Percentiles rank a stretch among this genome's conserved stretches.
Conservation (phyloP, 208 protist species). For the Leishmania gerbilli region DNA sequence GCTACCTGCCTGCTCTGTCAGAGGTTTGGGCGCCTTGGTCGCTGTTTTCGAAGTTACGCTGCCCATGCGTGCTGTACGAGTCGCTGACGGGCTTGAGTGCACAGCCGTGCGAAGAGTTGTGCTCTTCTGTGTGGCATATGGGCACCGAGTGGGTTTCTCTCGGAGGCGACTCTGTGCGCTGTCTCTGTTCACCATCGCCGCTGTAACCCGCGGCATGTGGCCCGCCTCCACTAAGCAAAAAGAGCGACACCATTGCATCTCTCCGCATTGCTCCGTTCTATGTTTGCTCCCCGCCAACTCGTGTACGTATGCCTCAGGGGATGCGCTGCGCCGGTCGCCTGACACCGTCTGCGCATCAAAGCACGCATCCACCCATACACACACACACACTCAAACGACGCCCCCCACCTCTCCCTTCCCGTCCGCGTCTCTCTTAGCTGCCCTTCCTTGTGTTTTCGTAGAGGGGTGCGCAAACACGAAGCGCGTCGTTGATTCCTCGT, state of each 20-base stretch:
- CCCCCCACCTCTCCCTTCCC: background rate
- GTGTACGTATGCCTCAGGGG: background rate
- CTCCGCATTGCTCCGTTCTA: background rate
- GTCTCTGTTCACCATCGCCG: background rate
- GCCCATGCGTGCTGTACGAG: background rate
- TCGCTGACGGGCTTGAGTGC: background rate
- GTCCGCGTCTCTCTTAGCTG: background rate
- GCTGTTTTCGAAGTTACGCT: background rate
- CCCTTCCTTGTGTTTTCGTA: background rate
- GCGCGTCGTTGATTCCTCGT: background rate
- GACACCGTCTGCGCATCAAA: background rate
- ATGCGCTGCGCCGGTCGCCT: background rate
- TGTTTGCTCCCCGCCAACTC: background rate
- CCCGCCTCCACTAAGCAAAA: background rate
- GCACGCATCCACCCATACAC: background rate
- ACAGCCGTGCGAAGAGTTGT: background rate
- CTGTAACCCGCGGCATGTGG: background rate
- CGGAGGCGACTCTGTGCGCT: background rate
- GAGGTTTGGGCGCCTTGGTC: background rate
- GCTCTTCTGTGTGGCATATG: background rate
- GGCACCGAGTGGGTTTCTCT: background rate
- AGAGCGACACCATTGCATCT: background rate
- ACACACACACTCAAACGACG: background rate
- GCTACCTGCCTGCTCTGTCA: background rate
- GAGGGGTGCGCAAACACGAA: background rate